Evolutionary conservation across 768 basidiomycete species (phyloP).

Genomic region (Termitomyces sp.): DNA sequence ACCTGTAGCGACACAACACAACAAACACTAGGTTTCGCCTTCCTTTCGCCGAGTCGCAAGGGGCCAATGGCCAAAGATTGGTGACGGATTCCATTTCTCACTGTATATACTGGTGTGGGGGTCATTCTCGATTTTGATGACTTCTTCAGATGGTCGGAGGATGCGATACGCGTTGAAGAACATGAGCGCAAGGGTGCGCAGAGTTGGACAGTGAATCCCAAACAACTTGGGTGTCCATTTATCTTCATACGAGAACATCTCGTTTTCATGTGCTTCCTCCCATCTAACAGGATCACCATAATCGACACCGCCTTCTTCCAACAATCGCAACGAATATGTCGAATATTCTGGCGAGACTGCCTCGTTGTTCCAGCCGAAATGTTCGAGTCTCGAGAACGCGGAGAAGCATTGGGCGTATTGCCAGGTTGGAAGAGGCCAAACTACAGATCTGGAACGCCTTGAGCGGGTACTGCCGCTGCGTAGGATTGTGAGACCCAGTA

Average conservation of each 20-base stretch:
- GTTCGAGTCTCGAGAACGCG: not conserved
- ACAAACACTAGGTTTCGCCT: not conserved
- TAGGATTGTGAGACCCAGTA: not conserved
- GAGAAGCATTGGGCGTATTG: conserved; percentile 3
- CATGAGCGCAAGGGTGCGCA: not conserved
- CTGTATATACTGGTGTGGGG: too few species aligned
- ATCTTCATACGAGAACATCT: not conserved
- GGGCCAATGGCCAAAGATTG: not conserved
- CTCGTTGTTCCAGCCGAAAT: conserved; percentile 9
- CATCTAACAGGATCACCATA: not conserved
- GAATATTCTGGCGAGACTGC: not conserved
- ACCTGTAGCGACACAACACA: too few species aligned
- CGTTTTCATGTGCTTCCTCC: not conserved
- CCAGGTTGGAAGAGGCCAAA: conserved; percentile 8
- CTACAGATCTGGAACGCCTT: too few species aligned
- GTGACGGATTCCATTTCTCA: not conserved
- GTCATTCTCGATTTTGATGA: not conserved
- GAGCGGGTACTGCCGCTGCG: conserved; percentile 1
- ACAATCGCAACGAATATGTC: not conserved
- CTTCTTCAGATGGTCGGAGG: not conserved
- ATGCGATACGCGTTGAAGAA: not conserved
- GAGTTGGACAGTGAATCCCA: conserved; percentile 1
- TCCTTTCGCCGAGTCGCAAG: not conserved
- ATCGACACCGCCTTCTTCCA: not conserved
- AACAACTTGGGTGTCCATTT: not conserved